Base-by-base conservation (phyloP, 345 rosid genomes). In the Leavenworthia alabamica region DNA sequence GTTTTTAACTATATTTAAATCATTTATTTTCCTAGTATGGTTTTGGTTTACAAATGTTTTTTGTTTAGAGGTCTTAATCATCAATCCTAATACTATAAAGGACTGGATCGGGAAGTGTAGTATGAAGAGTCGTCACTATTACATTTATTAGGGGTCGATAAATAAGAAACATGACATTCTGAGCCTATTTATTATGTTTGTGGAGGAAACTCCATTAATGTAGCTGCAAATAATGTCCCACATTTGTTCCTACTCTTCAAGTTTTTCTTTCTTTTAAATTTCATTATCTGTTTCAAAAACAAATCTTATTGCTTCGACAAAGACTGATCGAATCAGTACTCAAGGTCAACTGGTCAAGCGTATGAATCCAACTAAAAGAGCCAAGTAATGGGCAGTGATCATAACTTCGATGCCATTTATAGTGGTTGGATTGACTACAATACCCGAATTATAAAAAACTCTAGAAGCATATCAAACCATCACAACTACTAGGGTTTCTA, bases 121-220 rank as follows among this genome's bases (percentile, higher is more conserved):
- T 48, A 68, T 60, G 61, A 7, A 44, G 73, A 52, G 62, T 44
- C 62, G 73, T n/a, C 57, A 47, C 68, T 45, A 36, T 60, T 60
- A 61, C 73, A 61, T 61, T 69, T 61, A 69, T 36, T 54, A 22
- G 62, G 35, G 41, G 43, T 69, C 48, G 53, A 28, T 45, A 69
- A 53, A 69, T 52, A 53, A 36, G 42, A 41, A 61, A 53, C 61
- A 61, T n/a, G n/a, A n/a, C n/a, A n/a, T n/a, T n/a, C n/a, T n/a
- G n/a, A n/a, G n/a, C n/a, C n/a, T n/a, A n/a, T 53, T 53, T 69
- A 61, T 53, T 44, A 36, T 61, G 49, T 35, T 69, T 45, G 36
- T 54, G 27, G 54, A 27, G 36, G 62, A 53, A 52, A 44, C 60
- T 51, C 47, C 45, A 51, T 51, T 24, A 60, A 60, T 51, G 47